These are phyloP conservation scores for Aspergillus fumigatiaffinis DNA, from an alignment of 2,329 filamentous ascomycete genomes.

Conservation along the genomic window DNA sequence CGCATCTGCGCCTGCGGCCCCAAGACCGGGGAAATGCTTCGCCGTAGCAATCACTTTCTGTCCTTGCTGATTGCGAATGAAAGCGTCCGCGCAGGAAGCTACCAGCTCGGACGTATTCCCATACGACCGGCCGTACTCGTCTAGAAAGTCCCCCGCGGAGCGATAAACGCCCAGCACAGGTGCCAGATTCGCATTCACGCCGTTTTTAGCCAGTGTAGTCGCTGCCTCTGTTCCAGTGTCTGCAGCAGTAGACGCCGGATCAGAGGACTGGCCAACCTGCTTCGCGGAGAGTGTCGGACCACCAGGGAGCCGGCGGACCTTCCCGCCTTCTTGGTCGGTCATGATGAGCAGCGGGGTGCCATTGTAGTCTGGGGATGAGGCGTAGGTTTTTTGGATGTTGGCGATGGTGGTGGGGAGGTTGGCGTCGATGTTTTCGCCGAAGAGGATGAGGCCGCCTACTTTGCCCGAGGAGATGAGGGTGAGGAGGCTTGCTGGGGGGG, in stretches of 20 bases:
- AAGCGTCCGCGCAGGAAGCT: conserved; percentile 17
- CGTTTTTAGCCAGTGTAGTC: conserved; percentile 8
- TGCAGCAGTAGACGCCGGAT: conserved; percentile 16
- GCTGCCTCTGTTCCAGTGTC: conserved; percentile 21
- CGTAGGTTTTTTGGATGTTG: conserved; percentile 22
- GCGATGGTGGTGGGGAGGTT: conserved; percentile 19
- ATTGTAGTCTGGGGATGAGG: conserved; percentile 14
- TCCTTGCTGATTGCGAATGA: conserved; percentile 19
- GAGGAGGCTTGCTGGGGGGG: conserved; percentile 22
- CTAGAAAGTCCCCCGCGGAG: conserved; percentile 22
- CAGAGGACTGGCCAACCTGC: conserved; percentile 17
- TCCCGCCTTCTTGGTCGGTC: conserved; percentile 32
- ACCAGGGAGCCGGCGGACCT: conserved; percentile 24
- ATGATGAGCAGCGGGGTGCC: conserved; percentile 27
- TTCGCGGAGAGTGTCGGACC: conserved; percentile 23
- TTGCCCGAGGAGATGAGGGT: conserved; percentile 23
- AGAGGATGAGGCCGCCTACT: conserved; percentile 31
- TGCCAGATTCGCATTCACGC: conserved; percentile 25
- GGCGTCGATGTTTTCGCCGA: conserved; percentile 26
- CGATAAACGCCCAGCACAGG: conserved; percentile 30
- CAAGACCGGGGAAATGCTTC: conserved; percentile 32
- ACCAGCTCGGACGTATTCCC: conserved; percentile 22
- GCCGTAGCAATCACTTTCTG: conserved; percentile 21
- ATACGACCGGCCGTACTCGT: conserved; percentile 23
- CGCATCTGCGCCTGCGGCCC: conserved; percentile 16